Conservation (phyloP, 2,329 filamentous ascomycete genomes). For the Graphiopsis chlorocephala region DNA sequence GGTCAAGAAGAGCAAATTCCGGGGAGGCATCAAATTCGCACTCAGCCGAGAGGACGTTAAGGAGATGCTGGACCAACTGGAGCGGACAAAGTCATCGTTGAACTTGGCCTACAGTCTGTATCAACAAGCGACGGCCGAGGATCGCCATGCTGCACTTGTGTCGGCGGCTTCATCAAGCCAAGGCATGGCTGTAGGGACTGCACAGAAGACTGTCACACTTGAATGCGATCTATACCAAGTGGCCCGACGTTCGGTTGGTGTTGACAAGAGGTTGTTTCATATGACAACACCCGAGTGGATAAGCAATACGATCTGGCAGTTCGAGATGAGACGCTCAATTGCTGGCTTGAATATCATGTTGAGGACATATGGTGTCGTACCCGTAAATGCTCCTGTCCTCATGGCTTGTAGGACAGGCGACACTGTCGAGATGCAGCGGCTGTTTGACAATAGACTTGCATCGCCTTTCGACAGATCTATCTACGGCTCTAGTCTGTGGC, state of each 20-base stretch:
- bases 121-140: background rate
- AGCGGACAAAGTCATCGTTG: background rate
- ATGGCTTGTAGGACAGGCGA: background rate
- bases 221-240: background rate
- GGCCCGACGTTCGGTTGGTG: background rate
- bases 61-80: background rate
- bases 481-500: background rate
- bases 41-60: background rate
- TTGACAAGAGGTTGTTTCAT: background rate
- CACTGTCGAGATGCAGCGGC: background rate
- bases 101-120: background rate
- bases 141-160: background rate
- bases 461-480: background rate
- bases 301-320: background rate
- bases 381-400: background rate
- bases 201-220: background rate
- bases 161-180: background rate
- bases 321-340: background rate
- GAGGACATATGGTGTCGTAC: background rate
- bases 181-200: too few species aligned
- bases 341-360: background rate
- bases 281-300: background rate
- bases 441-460: background rate
- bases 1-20: background rate
- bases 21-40: background rate